Base-by-base conservation (phyloP, 306 rosid species). In the Cicer chorassanicum region DNA sequence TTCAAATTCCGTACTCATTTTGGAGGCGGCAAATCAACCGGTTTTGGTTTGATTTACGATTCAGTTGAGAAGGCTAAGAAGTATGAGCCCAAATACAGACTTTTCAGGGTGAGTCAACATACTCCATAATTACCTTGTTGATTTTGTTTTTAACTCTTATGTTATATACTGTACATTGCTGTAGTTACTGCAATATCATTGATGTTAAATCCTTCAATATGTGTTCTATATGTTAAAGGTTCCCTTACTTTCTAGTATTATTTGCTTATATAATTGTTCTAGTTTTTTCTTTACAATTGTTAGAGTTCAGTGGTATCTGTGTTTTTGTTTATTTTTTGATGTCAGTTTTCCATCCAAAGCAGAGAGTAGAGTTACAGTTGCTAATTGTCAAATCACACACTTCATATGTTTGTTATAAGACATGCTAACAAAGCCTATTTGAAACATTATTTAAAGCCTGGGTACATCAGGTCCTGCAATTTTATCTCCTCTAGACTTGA, bases 1-100 rank as follows among this genome's bases (percentile, higher is more conserved):
- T 94, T 90, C 87, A 88, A 90, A 82, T 94, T 94, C 85, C 75
- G 94, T 21, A 94, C 98, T 10, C 89, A 94, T 78, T 94, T 94
- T 79, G 98, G 98, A 66, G 98, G 98, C 73, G 97, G 98, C 5
- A 94, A 94, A 82, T 90, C 97, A 2, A 91, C 96, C 7, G 98
- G 97, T 6, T 94, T 91, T 53, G 98, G 98, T 16, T 85, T 94
- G 88, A 94, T 94, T 38, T 94, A 94, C 46, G 98, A 94, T 51
- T 78, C 98, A 0, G 93, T 91, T 15, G 98, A 94, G 12, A 89
- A 84, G 9, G 98, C 98, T 0, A 94, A 94, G 91, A 94, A 90
- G 79, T 94, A 74, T 7, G 98, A 94, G 74, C 98, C 98, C 34
- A 94, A 94, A 83, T 90, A 89, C 85, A 90, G 98, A 72, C 93